A percentile compares a stretch with the other conserved stretches of the same genome.
These are phyloP conservation scores for Oryza officinalis DNA, from an alignment of 176 grass and related monocot species.

Conservation along the genomic window DNA sequence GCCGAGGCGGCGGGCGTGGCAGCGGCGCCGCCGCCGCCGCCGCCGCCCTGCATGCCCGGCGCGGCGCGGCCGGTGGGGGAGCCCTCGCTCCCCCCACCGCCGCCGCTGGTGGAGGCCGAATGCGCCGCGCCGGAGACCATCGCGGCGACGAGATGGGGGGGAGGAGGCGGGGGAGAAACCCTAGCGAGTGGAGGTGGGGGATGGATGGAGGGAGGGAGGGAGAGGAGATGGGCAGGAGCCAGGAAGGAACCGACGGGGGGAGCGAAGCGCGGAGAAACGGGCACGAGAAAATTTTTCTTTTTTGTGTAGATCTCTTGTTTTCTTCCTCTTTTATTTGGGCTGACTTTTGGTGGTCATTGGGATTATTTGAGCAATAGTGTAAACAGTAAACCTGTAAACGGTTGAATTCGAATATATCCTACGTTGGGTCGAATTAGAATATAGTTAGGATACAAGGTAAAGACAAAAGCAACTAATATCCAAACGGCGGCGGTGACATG, in stretches of 20 bases:
- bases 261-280: constrained; percentile 45
- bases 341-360: neutral
- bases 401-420: no score
- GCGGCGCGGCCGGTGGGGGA: constrained; percentile 57
- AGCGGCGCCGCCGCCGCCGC: neutral
- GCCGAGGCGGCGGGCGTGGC: constrained; percentile 44
- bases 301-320: neutral
- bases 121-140: constrained; percentile 49
- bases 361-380: neutral
- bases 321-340: neutral
- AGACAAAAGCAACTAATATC: no score
- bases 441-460: no score
- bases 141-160: constrained; percentile 18
- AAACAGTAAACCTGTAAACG: no score
- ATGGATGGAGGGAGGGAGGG: constrained; percentile 13
- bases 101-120: constrained; percentile 67
- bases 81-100: constrained; percentile 45
- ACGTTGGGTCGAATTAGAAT: no score
- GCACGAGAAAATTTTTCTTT: constrained; percentile 26
- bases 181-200: constrained; percentile 39
- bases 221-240: neutral
- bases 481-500: no score
- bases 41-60: neutral
- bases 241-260: constrained; percentile 25
- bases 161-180: constrained; percentile 40